Base-by-base conservation (phyloP, 140 eudicot genomes). In the Stevia rebaudiana region DNA sequence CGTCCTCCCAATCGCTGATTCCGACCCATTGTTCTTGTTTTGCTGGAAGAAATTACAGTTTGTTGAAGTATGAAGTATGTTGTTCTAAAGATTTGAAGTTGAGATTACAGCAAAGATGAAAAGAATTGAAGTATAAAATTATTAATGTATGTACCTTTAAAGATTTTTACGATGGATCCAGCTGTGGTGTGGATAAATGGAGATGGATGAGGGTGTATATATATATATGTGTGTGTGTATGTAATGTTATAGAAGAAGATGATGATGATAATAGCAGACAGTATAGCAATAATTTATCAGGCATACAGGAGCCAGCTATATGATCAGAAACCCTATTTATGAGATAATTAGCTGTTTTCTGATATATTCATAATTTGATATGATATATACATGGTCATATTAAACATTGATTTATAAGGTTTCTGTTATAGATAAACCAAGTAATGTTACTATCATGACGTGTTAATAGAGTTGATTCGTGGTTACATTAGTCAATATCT, bases 151-250 rank as follows among this genome's bases (percentile, higher is more conserved):
- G 41, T 6, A 36, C 41, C 41, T 46, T 46, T 15, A 8, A 22
- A 5, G 64, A 58, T 46, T 16, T 46, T 22, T 15, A 46, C 10
- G 22, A 6, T 8, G 36, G 35, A 39, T 43, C 19, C 3, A 30
- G 58, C 18, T 39, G 59, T 17, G 13, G 10, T 61, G 60, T 52
- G 68, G 54, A 53, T 36, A 22, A 43, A 73, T 22, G 78, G 54
- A 47, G 46, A 37, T 15, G 42, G 63, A 19, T 9, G 65, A 55
- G 69, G 62, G 62, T 74, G 28, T 56, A 24, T 73, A 36, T 74
- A 55, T 71, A 71, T 59, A 10, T 33, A 15, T 9, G 6, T 24
- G 53, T 31, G 10, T 18, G 5, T 28, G 30, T 63, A 28, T 28
- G 4, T 28, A 28, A 28, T n/a, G n/a, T n/a, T n/a, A n/a, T n/a